Conservation (phyloP, 2,329 filamentous ascomycete genomes). For the Laburnicola sp. region DNA sequence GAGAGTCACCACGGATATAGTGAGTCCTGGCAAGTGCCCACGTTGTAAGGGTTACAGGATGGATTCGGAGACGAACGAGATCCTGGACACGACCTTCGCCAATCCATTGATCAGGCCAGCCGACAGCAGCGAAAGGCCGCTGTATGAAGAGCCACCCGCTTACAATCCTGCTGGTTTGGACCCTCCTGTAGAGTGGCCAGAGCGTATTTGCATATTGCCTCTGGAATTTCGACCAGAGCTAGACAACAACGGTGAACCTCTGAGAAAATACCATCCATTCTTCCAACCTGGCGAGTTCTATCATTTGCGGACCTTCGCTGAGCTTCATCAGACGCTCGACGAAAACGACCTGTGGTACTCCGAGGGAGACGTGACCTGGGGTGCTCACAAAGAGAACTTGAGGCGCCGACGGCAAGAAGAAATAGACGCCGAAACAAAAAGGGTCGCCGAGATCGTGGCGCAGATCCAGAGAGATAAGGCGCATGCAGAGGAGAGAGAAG, state of each 20-base stretch:
- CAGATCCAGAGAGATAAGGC: no score
- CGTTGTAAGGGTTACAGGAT: neutral
- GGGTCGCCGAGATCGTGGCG: no score
- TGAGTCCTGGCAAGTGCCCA: neutral
- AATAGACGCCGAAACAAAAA: no score
- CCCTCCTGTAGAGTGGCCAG: neutral
- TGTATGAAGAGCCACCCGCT: neutral
- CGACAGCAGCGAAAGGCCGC: neutral
- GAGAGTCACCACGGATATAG: neutral
- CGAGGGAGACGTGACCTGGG: no score
- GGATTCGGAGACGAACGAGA: neutral
- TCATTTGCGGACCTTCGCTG: no score
- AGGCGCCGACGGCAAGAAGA: no score
- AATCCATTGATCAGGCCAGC: neutral
- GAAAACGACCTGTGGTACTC: no score
- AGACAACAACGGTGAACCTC: neutral
- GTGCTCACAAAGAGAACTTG: no score
- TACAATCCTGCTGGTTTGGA: neutral
- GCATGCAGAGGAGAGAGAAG: no score
- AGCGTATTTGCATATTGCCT: neutral
- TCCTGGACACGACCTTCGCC: neutral
- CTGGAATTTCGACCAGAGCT: neutral
- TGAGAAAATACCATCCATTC: neutral
- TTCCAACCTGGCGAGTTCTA: neutral
- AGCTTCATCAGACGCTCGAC: no score